These are phyloP conservation scores for Paecilomyces variotii DNA, from an alignment of 2,329 filamentous ascomycete genomes.

Conservation along the genomic window DNA sequence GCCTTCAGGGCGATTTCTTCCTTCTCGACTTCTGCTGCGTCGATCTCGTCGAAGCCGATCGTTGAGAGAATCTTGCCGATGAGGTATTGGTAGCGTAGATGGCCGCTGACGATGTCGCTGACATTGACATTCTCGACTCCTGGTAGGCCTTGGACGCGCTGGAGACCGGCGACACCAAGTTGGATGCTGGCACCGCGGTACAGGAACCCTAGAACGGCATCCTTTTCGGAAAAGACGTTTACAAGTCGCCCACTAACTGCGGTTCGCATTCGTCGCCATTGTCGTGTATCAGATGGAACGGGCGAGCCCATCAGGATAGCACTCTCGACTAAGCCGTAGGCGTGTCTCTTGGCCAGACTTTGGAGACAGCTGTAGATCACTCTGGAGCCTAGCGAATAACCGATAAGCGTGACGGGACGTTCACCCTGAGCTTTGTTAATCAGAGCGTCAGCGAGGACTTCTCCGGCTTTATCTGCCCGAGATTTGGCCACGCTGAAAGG, in stretches of 20 bases:
- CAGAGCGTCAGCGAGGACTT: slow-evolving; percentile 71
- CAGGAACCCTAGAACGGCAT: slow-evolving; percentile 78
- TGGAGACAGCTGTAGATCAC: slow-evolving; percentile 77
- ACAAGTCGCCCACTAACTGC: slow-evolving; percentile 76
- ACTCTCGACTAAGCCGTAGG: slow-evolving; percentile 76
- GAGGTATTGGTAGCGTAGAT: slow-evolving; percentile 62
- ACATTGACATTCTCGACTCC: slow-evolving; percentile 59
- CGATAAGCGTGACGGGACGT: slow-evolving; percentile 69
- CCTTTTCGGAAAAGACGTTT: slow-evolving; percentile 82
- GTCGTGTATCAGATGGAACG: slow-evolving; percentile 59
- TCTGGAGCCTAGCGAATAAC: slow-evolving; percentile 72
- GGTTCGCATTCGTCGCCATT: slow-evolving; percentile 69
- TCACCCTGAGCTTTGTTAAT: slow-evolving; percentile 77
- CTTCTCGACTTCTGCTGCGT: slow-evolving; percentile 36
- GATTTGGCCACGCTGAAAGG: slow-evolving; percentile 71
- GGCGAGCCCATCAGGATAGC: slow-evolving; percentile 78
- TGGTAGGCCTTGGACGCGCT: slow-evolving; percentile 52
- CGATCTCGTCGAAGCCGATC: slow-evolving; percentile 61
- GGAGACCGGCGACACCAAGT: slow-evolving; percentile 74
- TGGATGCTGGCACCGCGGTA: slow-evolving; percentile 80
- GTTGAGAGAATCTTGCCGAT: slow-evolving; percentile 59
- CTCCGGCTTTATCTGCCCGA: slow-evolving; percentile 70
- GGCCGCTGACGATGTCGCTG: slow-evolving; percentile 57
- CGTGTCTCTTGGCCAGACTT: slow-evolving; percentile 65
- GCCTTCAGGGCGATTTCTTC: slow-evolving; percentile 33